These are phyloP conservation scores for Populus simonii DNA, from an alignment of 345 rosid genomes.

Conservation along the genomic window DNA sequence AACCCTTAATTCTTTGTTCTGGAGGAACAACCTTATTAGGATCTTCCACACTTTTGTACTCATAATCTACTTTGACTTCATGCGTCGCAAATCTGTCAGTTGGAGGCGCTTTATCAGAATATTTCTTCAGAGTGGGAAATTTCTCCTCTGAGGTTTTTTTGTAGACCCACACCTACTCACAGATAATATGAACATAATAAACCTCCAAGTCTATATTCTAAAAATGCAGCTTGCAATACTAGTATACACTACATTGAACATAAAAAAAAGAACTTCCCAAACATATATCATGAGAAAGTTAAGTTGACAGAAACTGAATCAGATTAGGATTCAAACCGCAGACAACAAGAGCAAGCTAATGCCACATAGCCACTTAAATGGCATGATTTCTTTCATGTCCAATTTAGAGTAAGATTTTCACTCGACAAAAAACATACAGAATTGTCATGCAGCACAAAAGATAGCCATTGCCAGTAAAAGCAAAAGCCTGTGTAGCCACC, in stretches of 20 bases:
- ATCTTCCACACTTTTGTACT: slow-evolving; percentile 58
- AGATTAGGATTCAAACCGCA: not conserved
- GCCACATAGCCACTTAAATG: not conserved
- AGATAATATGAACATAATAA: not conserved
- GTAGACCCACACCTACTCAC: slow-evolving; percentile 83
- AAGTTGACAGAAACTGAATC: not conserved
- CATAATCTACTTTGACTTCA: slow-evolving; percentile 85
- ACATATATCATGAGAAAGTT: not conserved
- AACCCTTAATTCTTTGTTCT: slow-evolving; percentile 91
- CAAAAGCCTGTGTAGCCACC: not conserved
- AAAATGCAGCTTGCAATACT: not conserved
- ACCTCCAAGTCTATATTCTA: not conserved
- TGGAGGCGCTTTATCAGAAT: slow-evolving; percentile 85
- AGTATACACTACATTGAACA: not conserved
- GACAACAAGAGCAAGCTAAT: not conserved
- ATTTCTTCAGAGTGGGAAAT: slow-evolving; percentile 79
- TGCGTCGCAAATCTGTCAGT: slow-evolving; percentile 75
- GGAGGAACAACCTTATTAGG: slow-evolving; percentile 65
- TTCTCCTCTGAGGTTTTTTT: slow-evolving; percentile 90
- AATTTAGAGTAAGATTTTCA: not conserved
- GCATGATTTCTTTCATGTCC: not conserved
- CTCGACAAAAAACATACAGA: not conserved
- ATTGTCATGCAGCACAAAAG: too few species aligned
- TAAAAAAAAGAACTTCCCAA: not conserved
- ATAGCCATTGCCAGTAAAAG: too few species aligned